Percentiles rank a stretch among this genome's conserved stretches.
phyloP scores from a whole-genome alignment of 495 filamentous ascomycete genomes.

The Hyaloscypha variabilis region DNA sequence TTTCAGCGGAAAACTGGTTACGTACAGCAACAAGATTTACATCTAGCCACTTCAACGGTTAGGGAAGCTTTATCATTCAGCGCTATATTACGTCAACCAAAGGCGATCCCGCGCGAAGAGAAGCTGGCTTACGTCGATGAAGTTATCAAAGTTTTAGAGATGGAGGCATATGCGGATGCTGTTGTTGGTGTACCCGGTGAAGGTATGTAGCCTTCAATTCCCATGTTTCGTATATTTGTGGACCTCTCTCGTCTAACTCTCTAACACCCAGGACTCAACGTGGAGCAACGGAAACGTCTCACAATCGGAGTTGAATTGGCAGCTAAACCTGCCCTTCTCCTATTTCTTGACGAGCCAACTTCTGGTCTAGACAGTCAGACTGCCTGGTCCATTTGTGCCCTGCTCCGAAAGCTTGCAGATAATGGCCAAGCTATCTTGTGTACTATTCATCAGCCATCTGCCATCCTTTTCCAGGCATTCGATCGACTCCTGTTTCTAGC shows the following conservation, averaged over 20 bases:
- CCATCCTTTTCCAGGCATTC: slow-evolving; percentile 86
- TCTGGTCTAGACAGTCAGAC: slow-evolving; percentile 58
- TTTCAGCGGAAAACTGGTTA: slow-evolving; percentile 84
- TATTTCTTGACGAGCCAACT: slow-evolving; percentile 84
- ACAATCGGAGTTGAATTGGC: slow-evolving; percentile 92
- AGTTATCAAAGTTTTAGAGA: slow-evolving; percentile 63
- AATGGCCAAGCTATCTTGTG: slow-evolving; percentile 88
- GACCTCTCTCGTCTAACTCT: background rate
- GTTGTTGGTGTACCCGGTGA: slow-evolving; percentile 77
- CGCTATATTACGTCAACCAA: slow-evolving; percentile 47
- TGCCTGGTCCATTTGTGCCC: slow-evolving; percentile 77
- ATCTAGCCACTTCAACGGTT: slow-evolving; percentile 56
- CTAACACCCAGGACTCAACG: slow-evolving; percentile 63
- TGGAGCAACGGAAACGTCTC: slow-evolving; percentile 81
- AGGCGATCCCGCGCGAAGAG: slow-evolving; percentile 41
- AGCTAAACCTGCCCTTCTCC: slow-evolving; percentile 82
- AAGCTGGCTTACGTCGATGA: slow-evolving; percentile 61
- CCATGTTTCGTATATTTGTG: background rate
- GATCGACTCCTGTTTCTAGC: slow-evolving; percentile 75
- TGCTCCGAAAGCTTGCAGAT: slow-evolving; percentile 78
- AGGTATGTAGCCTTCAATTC: background rate
- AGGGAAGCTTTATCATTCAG: slow-evolving; percentile 48
- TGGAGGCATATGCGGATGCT: slow-evolving; percentile 83
- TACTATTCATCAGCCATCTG: slow-evolving; percentile 90
- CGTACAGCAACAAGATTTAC: slow-evolving; percentile 83